Percentiles rank a stretch among this genome's conserved stretches.
Conservation (phyloP, 345 rosid genomes). For the Lumnitzera littorea region DNA sequence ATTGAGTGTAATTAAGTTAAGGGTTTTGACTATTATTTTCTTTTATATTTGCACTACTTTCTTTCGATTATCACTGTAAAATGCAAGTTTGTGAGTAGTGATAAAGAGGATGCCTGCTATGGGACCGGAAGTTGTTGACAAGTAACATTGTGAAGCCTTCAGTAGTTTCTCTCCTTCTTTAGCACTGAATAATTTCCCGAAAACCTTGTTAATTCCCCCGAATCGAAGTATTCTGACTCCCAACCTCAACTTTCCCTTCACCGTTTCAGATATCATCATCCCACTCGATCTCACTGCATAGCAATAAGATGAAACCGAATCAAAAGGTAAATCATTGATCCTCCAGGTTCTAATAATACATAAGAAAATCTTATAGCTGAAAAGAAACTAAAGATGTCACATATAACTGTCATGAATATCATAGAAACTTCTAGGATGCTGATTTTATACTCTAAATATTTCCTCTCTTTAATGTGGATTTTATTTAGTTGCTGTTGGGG, state of each 20-base stretch:
- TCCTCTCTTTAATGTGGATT: no score
- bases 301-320: background rate
- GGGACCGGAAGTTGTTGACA: constrained; percentile 33
- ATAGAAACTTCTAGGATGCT: no score
- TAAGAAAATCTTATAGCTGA: background rate
- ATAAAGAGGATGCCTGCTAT: constrained; percentile 40
- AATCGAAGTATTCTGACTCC: constrained; percentile 30
- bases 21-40: no score
- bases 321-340: background rate
- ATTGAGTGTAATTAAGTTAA: no score
- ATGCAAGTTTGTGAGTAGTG: constrained; percentile 31
- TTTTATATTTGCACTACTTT: no score
- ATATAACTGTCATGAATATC: background rate
- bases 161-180: constrained; percentile 28
- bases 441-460: no score
- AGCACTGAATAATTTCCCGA: constrained; percentile 20
- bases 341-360: no score
- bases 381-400: background rate
- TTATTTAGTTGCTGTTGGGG: background rate
- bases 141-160: constrained; percentile 29
- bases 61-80: constrained; percentile 19
- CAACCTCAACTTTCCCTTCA: constrained; percentile 31
- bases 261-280: constrained; percentile 14
- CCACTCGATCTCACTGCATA: constrained; percentile 31
- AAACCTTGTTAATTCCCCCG: constrained; percentile 29